Evolutionary conservation across 2,329 filamentous ascomycete species (phyloP).

Genomic region (Aspergillus spinulosporus): DNA sequence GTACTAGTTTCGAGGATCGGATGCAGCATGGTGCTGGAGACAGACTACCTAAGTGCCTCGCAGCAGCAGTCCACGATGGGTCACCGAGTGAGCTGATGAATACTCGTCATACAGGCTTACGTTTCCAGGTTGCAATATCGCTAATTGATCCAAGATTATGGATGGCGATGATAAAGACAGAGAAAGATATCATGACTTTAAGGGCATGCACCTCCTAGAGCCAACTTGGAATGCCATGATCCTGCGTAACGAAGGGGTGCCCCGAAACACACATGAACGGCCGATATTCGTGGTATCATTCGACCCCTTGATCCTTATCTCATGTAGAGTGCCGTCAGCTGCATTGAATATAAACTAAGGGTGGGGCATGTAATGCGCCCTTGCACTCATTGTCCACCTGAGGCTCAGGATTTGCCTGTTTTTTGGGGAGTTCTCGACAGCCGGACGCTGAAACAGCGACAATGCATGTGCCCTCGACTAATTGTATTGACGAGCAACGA

Average conservation of each 20-base stretch:
- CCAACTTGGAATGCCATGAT: background rate
- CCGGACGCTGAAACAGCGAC: no score
- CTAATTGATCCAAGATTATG: background rate
- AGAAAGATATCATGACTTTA: background rate
- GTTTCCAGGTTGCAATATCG: background rate
- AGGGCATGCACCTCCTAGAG: background rate
- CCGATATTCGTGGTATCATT: slow-evolving; percentile 5
- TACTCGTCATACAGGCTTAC: no score
- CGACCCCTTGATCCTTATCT: slow-evolving; percentile 10
- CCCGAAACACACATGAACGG: slow-evolving; percentile 4
- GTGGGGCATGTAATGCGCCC: slow-evolving; percentile 8
- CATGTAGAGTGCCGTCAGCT: background rate
- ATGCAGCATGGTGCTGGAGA: slow-evolving; percentile 32
- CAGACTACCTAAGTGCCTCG: background rate
- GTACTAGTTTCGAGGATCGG: slow-evolving; percentile 38
- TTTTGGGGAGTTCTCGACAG: no score
- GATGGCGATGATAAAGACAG: no score
- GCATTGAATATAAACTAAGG: background rate
- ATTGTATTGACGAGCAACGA: no score
- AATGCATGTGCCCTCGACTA: no score
- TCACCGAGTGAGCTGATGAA: no score
- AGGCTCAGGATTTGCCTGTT: background rate
- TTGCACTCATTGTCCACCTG: background rate
- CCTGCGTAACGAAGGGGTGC: background rate
- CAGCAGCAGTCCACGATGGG: background rate